Evolutionary conservation across 768 basidiomycete species (phyloP), one percentile per base, ranked within the genome.

Genomic region (Imleria badia): DNA sequence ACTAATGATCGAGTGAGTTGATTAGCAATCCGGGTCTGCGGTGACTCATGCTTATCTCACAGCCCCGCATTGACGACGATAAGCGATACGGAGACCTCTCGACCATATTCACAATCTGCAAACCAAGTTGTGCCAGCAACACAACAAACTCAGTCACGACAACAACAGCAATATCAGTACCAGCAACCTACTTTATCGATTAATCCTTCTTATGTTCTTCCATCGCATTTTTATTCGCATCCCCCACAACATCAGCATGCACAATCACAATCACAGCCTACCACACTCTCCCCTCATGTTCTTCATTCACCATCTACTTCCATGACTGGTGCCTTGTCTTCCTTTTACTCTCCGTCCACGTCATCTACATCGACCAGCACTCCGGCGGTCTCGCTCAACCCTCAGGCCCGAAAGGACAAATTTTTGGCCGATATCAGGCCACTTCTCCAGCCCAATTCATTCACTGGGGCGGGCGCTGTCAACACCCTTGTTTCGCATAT

Each of bases 391-490:
- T 66, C 72, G 7, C 68, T 72, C 34, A 74, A 78, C 15, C 75
- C 76, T 5, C 80, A 84, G 56, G 82, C 81, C 45, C 81, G 77
- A 42, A 84, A 78, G 63, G 78, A 80, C 48, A 75, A 75, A 29
- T 82, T 91, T 57, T 72, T 78, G 17, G 65, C 69, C 4, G 73
- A 74, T 20, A 71, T 91, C 53, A 78, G 76, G 52, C 81, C 86
- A 0, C 69, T 85, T 17, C 75, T 93, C 7, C 78, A 78, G 52
- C 69, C 84, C 1, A 73, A 76, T 40, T 74, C 80, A 1, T 89
- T 91, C 69, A 80, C 82, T 33, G 86, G 88, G 23, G 87, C 86
- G 23, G 79, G 81, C 39, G 84, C 87, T 3, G 89, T 92, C 15
- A 72, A 72, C 41, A 73, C 78, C n/a, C 76, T 93, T 36, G 82